Evolutionary conservation across 108 stramenopile genomes (phyloP), one percentile per base, ranked within the genome.

Genomic region (Skeletonema costatum): DNA sequence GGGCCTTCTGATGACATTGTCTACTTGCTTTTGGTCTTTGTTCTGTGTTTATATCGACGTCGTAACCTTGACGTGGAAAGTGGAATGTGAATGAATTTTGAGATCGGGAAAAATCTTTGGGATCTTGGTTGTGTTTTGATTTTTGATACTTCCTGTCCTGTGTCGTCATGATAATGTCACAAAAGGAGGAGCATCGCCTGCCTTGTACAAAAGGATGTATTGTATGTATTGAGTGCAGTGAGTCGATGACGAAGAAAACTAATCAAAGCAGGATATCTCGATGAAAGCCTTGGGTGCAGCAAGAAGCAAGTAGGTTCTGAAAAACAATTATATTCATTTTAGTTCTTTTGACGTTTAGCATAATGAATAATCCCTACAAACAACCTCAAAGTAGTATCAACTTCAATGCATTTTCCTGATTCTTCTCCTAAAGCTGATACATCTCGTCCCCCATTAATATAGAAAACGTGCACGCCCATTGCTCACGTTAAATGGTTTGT

Each of bases 1-100:
- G 93, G 93, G 56, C 93, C 93, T 62, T 90, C 88, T 36, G 93
- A 94, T 56, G 53, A 21, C 53, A 56, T 56, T 56, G 29, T 56
- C 25, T 56, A 25, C 3, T 25, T 56, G 53, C 9, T 56, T 56
- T 56, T n/a, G 16, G 16, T 46, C 44, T n/a, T 46, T 46, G 44
- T 46, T 46, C 16, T 46, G n/a, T n/a, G n/a, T n/a, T n/a, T n/a
- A n/a, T n/a, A n/a, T n/a, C n/a, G n/a, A n/a, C n/a, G n/a, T n/a
- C n/a, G n/a, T n/a, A n/a, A n/a, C n/a, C n/a, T n/a, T 46, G 16
- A n/a, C 39, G 39, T 41, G 39, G 39, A 41, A 41, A 41, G 16
- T 2, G 16, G 2, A 2, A 16, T 1, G 16, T 46, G 5, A 46
- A 4, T 46, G 16, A n/a, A 46, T 46, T 14, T 12, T 16, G 3